Conservation (phyloP, 768 basidiomycete species). For the Termitomyces sp. region DNA sequence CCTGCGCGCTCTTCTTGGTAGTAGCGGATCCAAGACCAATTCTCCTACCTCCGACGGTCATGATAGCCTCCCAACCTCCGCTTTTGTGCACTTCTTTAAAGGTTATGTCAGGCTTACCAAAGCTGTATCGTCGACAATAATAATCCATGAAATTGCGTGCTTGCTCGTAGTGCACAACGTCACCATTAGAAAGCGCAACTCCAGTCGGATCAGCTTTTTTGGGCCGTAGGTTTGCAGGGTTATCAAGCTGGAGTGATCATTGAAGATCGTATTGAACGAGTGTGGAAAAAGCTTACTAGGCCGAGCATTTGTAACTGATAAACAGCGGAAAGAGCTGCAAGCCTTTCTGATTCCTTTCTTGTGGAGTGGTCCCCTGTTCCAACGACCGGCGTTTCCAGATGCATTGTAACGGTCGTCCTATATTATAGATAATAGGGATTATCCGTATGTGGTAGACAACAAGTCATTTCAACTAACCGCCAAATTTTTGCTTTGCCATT, state of each 20-base stretch:
- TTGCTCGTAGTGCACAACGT: constrained; percentile 58
- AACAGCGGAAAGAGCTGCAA: constrained; percentile 73
- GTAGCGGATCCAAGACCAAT: constrained; percentile 75
- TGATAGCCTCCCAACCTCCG: constrained; percentile 63
- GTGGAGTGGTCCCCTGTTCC: constrained; percentile 58
- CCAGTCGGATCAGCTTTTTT: constrained; percentile 17
- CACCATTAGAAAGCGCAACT: constrained; percentile 53
- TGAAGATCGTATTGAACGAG: background rate
- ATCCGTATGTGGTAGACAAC: background rate
- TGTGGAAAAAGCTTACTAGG: constrained; percentile 44
- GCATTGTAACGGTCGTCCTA: constrained; percentile 38
- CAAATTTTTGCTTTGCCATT: constrained; percentile 24
- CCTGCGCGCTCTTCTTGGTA: constrained; percentile 68
- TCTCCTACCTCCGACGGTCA: constrained; percentile 70
- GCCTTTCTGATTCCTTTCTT: constrained; percentile 62
- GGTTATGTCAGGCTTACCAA: constrained; percentile 67
- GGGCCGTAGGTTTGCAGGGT: constrained; percentile 25
- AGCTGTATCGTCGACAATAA: constrained; percentile 78
- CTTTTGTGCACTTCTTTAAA: constrained; percentile 31
- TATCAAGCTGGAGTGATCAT: constrained; percentile 30
- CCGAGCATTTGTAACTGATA: constrained; percentile 62
- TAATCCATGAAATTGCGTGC: constrained; percentile 93
- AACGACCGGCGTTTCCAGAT: constrained; percentile 36
- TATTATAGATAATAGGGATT: background rate
- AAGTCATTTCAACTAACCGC: constrained; percentile 34